Evolutionary conservation across 352 stramenopile species (phyloP).

Genomic region (Pilasporangium apinafurcum): DNA sequence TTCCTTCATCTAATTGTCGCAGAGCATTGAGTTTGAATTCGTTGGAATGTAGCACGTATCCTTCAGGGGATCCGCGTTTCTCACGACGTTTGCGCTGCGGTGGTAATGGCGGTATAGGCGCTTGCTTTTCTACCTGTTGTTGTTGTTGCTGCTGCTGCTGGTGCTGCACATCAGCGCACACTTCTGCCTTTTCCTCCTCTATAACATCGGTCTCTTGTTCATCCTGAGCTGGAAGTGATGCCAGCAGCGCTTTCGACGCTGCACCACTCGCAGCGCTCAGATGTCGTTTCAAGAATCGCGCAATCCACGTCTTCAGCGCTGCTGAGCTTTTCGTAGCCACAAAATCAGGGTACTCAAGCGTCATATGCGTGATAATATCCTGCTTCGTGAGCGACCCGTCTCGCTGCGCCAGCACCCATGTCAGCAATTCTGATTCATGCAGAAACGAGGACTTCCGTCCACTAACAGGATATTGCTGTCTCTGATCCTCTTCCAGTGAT

Average conservation of each 20-base stretch:
- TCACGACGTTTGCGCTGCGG: constrained; percentile 16
- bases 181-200: no score
- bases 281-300: constrained; percentile 62
- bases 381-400: constrained; percentile 45
- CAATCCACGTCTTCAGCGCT: constrained; percentile 57
- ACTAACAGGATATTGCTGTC: background rate
- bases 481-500: constrained; percentile 5
- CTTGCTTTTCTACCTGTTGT: background rate
- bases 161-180: no score
- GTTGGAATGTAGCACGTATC: constrained; percentile 70
- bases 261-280: constrained; percentile 10
- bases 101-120: background rate
- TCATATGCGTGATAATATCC: constrained; percentile 55
- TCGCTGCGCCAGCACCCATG: constrained; percentile 42
- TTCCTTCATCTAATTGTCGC: constrained; percentile 59
- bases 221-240: constrained; percentile 1
- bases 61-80: constrained; percentile 43
- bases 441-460: constrained; percentile 12
- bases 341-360: constrained; percentile 46
- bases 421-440: constrained; percentile 34
- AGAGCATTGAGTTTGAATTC: constrained; percentile 77
- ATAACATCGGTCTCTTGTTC: constrained; percentile 7
- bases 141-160: no score
- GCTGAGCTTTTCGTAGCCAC: constrained; percentile 40
- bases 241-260: background rate